These are phyloP conservation scores for Trametes meyenii DNA, from an alignment of 768 basidiomycete species.

Conservation along the genomic window DNA sequence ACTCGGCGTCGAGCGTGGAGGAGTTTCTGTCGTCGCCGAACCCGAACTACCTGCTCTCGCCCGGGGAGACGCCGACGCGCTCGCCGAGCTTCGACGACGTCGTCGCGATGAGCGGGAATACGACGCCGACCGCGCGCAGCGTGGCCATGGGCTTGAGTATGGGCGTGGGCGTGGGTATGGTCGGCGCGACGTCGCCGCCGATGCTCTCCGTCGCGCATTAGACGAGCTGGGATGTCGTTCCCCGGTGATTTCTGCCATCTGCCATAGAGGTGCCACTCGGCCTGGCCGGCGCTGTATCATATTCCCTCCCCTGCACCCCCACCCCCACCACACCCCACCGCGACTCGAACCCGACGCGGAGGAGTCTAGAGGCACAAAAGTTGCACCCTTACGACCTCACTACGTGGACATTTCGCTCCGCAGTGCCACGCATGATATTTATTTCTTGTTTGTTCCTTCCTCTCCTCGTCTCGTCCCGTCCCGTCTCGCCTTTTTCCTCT, in stretches of 20 bases:
- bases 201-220: conserved; percentile 13
- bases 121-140: conserved; percentile 33
- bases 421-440: conserved; percentile 19
- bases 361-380: conserved; percentile 3
- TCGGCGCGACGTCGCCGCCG: conserved; percentile 11
- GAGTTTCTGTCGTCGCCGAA: conserved; percentile 45
- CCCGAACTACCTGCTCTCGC: conserved; percentile 33
- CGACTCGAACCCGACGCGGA: neutral
- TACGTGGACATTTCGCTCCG: conserved; percentile 19
- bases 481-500: neutral
- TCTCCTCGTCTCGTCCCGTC: too few relatives aligned
- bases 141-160: neutral
- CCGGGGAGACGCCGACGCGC: conserved; percentile 31
- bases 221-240: neutral
- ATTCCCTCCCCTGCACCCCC: neutral
- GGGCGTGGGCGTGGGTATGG: neutral
- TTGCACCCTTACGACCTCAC: conserved; percentile 14
- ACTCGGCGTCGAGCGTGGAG: conserved; percentile 59
- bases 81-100: conserved; percentile 38
- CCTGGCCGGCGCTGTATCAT: neutral
- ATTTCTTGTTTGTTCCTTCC: neutral
- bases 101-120: conserved; percentile 29
- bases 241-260: too few relatives aligned
- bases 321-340: neutral
- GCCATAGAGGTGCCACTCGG: neutral